Conservation (phyloP, 805 yeast genomes). For the Hanseniaspora hatyaiensis region DNA sequence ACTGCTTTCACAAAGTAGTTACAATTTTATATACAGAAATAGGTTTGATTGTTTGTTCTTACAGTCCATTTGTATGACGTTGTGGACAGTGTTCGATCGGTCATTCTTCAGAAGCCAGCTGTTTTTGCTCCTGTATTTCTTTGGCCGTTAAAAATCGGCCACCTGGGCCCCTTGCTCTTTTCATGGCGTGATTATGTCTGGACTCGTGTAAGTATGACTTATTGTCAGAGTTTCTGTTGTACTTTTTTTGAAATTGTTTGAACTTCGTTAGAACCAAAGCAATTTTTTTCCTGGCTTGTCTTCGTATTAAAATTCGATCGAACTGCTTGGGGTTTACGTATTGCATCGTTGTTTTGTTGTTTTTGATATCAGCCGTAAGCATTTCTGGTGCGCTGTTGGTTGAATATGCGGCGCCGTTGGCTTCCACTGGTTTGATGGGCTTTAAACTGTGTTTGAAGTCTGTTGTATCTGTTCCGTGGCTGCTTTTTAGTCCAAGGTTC, state of each 20-base stretch:
- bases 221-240: slow-evolving; percentile 43
- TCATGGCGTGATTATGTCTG: slow-evolving; percentile 97
- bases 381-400: background rate
- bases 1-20: too few species aligned
- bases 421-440: too few species aligned
- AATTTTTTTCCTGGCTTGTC: slow-evolving; percentile 84
- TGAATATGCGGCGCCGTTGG: too few species aligned
- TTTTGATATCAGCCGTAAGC: background rate
- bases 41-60: too few species aligned
- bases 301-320: slow-evolving; percentile 82
- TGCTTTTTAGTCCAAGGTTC: too few species aligned
- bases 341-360: background rate
- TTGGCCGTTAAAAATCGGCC: slow-evolving; percentile 95
- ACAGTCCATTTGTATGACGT: too few species aligned
- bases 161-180: slow-evolving; percentile 98
- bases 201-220: slow-evolving; percentile 93
- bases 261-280: slow-evolving; percentile 63
- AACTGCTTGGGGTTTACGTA: slow-evolving; percentile 97
- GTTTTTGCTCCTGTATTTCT: slow-evolving; percentile 42
- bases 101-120: too few species aligned
- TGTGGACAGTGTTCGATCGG: too few species aligned
- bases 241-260: slow-evolving; percentile 4
- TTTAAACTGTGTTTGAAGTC: too few species aligned
- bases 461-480: too few species aligned
- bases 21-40: too few species aligned